Base-by-base conservation (phyloP, 257 asterid species). In the Orobanche coerulescens region DNA sequence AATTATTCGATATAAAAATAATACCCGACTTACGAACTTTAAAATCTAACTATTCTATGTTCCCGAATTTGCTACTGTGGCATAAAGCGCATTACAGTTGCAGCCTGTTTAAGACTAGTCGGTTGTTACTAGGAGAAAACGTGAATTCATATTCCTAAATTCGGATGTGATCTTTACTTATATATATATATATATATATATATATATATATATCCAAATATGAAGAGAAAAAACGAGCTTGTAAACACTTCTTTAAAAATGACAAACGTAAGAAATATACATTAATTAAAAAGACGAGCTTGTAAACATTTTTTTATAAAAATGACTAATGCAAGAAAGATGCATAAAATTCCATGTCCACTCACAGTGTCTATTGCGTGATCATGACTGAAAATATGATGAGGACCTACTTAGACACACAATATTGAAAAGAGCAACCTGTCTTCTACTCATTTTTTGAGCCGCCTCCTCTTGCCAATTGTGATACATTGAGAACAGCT, bases 381-480 rank as follows among this genome's bases (percentile, higher is more conserved):
- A n/a, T 42, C 25, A 37, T 11, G 6, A 31, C 31, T n/a, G 37
- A 53, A 55, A 25, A 36, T 14, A 34, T 46, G 54, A 65, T 26
- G 14, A 40, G 9, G 36, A 33, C 59, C 64, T 4, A 47, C 56
- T 53, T 49, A 37, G 36, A 28, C 26, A 53, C 56, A 57, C 9
- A 52, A 39, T 7, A 55, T 57, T 59, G 24, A 37, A 23, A 65
- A 58, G 60, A 33, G 71, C 31, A 51, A 89, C 99, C 97, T 89
- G 97, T 78, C 88, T 83, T 71, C 70, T 77, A 62, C 66, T 73
- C 61, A 89, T 84, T 36, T 54, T 81, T 73, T 75, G 79, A 18
- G 86, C 79, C 66, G 80, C 81, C 72, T 76, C 76, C 75, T 86
- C 97, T 74, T 86, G 92, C 99, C 95, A 89, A 43, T 84, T 81